phyloP scores from a whole-genome alignment of 2,329 filamentous ascomycete genomes.

The Nectriaceae sp. region DNA sequence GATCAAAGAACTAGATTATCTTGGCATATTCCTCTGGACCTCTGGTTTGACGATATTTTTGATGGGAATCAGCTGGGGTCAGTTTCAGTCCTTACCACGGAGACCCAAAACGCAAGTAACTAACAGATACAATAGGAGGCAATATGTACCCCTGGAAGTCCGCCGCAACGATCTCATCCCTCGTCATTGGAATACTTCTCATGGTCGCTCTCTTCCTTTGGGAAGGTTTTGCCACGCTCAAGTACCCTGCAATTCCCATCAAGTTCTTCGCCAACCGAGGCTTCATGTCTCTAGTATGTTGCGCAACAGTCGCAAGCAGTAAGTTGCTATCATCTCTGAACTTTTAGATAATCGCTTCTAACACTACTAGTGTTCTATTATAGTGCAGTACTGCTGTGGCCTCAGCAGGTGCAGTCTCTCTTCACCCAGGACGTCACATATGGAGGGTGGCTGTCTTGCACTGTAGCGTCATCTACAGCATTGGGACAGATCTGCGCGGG shows the following conservation, averaged over 20 bases:
- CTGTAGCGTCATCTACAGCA: conserved; percentile 35
- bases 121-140: too few relatives aligned
- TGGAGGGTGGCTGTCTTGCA: conserved; percentile 40
- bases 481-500: conserved; percentile 37
- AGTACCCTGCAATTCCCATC: conserved; percentile 38
- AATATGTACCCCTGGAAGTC: conserved; percentile 45
- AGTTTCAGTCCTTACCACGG: too few relatives aligned
- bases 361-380: conserved; percentile 13
- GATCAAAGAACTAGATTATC: conserved; percentile 41
- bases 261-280: conserved; percentile 40
- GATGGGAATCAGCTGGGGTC: conserved; percentile 49
- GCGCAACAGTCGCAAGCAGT: conserved; percentile 37
- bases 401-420: conserved; percentile 36
- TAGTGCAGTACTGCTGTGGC: conserved; percentile 36
- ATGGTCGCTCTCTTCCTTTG: conserved; percentile 40
- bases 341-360: conserved; percentile 13
- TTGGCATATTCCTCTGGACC: conserved; percentile 48
- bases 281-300: conserved; percentile 37
- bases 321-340: too few relatives aligned
- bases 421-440: conserved; percentile 38
- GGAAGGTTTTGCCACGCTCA: conserved; percentile 36
- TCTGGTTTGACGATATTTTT: conserved; percentile 46
- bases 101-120: too few relatives aligned
- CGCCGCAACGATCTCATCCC: conserved; percentile 38
- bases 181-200: conserved; percentile 36